Evolutionary conservation across 2,329 filamentous ascomycete species (phyloP).

Genomic region (Colletotrichum tamarilloi): DNA sequence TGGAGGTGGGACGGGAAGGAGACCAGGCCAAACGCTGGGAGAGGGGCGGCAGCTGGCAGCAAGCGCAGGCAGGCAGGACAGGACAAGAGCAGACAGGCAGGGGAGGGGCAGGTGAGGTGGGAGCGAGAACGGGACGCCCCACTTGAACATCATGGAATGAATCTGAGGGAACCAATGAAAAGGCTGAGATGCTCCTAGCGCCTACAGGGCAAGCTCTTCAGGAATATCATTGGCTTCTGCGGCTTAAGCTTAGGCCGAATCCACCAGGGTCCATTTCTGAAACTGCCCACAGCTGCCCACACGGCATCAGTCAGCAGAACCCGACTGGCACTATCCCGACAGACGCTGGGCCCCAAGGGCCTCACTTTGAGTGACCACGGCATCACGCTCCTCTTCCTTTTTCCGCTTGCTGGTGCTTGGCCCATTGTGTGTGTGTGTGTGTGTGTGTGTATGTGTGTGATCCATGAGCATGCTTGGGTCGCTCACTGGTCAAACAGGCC

Average conservation of each 20-base stretch:
- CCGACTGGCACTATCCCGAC: slow-evolving; percentile 20
- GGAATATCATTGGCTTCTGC: slow-evolving; percentile 47
- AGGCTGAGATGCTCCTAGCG: slow-evolving; percentile 39
- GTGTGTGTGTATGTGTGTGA: not conserved
- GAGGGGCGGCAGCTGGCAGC: not conserved
- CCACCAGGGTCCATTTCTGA: slow-evolving; percentile 43
- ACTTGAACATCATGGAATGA: slow-evolving; percentile 13
- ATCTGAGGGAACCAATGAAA: slow-evolving; percentile 43
- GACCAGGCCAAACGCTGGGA: slow-evolving; percentile 22
- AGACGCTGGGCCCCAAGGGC: not conserved
- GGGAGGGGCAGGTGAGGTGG: slow-evolving; percentile 1
- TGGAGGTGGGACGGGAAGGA: slow-evolving; percentile 29
- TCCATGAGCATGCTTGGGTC: slow-evolving; percentile 5
- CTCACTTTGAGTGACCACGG: slow-evolving; percentile 1
- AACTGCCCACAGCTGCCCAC: slow-evolving; percentile 36
- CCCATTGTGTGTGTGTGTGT: no score
- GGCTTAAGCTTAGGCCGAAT: slow-evolving; percentile 47
- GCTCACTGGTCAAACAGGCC: slow-evolving; percentile 21
- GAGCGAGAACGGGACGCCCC: not conserved
- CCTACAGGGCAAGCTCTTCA: slow-evolving; percentile 42
- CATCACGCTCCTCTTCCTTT: not conserved
- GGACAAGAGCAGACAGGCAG: slow-evolving; percentile 10
- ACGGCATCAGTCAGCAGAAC: slow-evolving; percentile 29
- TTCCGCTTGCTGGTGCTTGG: slow-evolving; percentile 4
- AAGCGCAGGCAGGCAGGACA: not conserved